Evolutionary conservation across 768 basidiomycete species (phyloP).

Genomic region (Amanita pseudoporphyria): DNA sequence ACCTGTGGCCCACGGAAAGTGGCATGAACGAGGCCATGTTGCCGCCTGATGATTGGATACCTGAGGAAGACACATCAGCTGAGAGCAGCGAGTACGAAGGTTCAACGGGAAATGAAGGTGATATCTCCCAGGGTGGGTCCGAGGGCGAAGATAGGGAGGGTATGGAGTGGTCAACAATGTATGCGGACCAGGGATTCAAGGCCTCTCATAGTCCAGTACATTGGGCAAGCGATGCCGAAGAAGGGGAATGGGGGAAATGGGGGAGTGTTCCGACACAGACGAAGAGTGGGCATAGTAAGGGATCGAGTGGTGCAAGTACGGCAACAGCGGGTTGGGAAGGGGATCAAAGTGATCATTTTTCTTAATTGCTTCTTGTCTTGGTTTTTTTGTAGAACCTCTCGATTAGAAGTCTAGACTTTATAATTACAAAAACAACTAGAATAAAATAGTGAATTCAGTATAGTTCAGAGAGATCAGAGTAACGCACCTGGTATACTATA

Average conservation of each 20-base stretch:
- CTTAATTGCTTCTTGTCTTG: constrained; percentile 12
- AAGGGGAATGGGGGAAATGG: constrained; percentile 3
- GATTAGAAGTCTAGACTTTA: background rate
- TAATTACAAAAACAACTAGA: background rate
- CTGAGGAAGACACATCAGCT: constrained; percentile 24
- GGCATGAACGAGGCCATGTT: constrained; percentile 30
- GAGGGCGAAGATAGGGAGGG: constrained; percentile 19
- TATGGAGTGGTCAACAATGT: constrained; percentile 14
- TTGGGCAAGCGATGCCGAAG: background rate
- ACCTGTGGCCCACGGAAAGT: constrained; percentile 21
- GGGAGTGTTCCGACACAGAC: constrained; percentile 12
- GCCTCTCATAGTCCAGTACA: background rate
- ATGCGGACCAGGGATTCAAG: constrained; percentile 10
- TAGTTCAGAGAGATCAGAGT: background rate
- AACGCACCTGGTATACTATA: constrained; percentile 5
- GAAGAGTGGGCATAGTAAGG: constrained; percentile 5
- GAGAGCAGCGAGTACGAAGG: constrained; percentile 18
- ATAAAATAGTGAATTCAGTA: background rate
- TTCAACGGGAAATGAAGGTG: constrained; percentile 31
- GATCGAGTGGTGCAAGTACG: constrained; percentile 16
- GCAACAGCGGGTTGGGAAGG: constrained; percentile 37
- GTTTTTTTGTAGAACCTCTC: background rate
- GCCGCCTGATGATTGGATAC: constrained; percentile 32
- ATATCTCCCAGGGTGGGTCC: constrained; percentile 31
- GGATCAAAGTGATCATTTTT: constrained; percentile 31